Evolutionary conservation across 2,329 filamentous ascomycete genomes (phyloP).

Genomic region (Pseudogymnoascus pannorum): DNA sequence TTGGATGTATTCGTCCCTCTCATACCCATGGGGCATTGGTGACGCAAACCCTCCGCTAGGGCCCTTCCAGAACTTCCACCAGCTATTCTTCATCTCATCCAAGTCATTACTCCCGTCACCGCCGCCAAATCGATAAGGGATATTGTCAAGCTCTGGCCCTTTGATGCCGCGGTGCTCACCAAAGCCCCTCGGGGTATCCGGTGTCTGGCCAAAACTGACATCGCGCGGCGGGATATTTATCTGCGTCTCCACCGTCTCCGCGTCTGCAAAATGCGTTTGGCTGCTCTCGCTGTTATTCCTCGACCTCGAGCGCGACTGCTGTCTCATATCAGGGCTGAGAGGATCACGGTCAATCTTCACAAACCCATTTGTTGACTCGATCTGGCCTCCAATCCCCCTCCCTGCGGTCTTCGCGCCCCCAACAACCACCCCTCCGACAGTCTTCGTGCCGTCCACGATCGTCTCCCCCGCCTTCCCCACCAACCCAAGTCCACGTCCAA

Average conservation of each 20-base stretch:
- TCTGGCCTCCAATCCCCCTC: slow-evolving; percentile 42
- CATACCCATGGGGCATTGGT: slow-evolving; percentile 51
- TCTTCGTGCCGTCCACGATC: slow-evolving; percentile 20
- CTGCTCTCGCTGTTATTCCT: not conserved
- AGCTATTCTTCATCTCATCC: slow-evolving; percentile 26
- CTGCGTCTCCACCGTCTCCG: slow-evolving; percentile 30
- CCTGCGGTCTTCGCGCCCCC: slow-evolving; percentile 41
- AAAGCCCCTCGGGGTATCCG: not conserved
- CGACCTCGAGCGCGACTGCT: not conserved
- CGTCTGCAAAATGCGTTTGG: not conserved
- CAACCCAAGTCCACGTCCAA: slow-evolving; percentile 18
- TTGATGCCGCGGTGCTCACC: not conserved
- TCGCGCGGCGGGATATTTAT: not conserved
- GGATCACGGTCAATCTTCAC: slow-evolving; percentile 19
- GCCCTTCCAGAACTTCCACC: slow-evolving; percentile 60
- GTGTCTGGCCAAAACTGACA: not conserved
- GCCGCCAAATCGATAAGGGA: not conserved
- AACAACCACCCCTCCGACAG: slow-evolving; percentile 38
- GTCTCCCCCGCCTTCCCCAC: slow-evolving; percentile 21
- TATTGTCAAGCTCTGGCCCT: not conserved
- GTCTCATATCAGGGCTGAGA: not conserved
- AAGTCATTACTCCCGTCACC: not conserved
- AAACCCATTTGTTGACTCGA: slow-evolving; percentile 45
- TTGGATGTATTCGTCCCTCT: slow-evolving; percentile 24
- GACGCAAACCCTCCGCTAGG: slow-evolving; percentile 54